Conservation (phyloP, 1,284 basidiomycete species). For the Moesziomyces aphidis region DNA sequence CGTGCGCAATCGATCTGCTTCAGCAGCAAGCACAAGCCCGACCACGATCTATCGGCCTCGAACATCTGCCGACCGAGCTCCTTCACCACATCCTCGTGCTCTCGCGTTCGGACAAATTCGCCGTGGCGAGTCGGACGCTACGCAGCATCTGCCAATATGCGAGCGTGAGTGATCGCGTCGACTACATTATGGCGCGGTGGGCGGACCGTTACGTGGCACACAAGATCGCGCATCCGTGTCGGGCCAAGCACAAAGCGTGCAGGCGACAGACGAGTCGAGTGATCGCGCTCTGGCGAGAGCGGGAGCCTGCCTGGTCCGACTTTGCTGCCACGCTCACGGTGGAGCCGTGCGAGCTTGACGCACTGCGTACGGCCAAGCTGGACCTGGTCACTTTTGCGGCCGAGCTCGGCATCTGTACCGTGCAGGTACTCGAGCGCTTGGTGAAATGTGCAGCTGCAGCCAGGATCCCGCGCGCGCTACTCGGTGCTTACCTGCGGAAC, state of each 20-base stretch:
- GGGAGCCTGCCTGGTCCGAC: conserved; percentile 1
- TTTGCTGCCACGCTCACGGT: neutral
- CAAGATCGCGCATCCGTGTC: conserved; percentile 5
- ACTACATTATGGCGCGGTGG: conserved; percentile 30
- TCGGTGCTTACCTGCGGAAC: neutral
- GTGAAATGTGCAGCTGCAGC: conserved; percentile 1
- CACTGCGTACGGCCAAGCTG: neutral
- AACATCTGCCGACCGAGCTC: conserved; percentile 34
- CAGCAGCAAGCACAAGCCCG: neutral
- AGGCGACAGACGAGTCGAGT: conserved; percentile 2
- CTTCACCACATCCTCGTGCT: conserved; percentile 27
- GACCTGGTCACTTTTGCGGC: conserved; percentile 25
- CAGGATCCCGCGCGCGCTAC: conserved; percentile 4
- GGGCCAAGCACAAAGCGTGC: conserved; percentile 20
- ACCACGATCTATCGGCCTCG: conserved; percentile 13
- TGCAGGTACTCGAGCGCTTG: conserved; percentile 11
- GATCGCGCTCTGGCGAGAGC: conserved; percentile 2
- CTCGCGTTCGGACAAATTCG: conserved; percentile 14
- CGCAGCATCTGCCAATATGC: conserved; percentile 14
- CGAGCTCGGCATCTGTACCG: conserved; percentile 22
- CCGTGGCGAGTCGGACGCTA: conserved; percentile 18
- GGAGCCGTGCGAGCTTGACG: conserved; percentile 1
- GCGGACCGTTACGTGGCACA: conserved; percentile 3
- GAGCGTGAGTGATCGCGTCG: conserved; percentile 7
- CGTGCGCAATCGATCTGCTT: neutral